Base-by-base conservation (phyloP, 2,329 filamentous ascomycete genomes). In the Fusarium pseudocircinatum region DNA sequence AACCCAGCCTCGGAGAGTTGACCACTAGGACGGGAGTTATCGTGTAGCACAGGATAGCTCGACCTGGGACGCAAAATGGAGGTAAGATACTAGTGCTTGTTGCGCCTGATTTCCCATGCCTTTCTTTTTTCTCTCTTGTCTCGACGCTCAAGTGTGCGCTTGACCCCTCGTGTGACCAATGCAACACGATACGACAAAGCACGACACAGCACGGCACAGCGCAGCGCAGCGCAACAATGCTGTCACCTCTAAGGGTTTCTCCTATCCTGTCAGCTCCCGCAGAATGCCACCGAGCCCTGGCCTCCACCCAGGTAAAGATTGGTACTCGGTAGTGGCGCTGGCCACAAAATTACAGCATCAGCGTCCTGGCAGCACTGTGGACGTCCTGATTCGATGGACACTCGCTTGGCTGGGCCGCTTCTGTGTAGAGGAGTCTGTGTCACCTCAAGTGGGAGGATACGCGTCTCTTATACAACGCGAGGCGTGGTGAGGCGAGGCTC, bases 361-460 rank as follows among this genome's bases (percentile, higher is more conserved):
- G 56, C 37, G 46, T 26, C 39, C 37, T 67, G 53, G 26, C 50
- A 63, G 36, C 58, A 59, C 59, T 16, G 36, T 67, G 44, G 50
- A 59, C 28, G 59, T 37, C 39, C 68, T 72, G 71, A 73, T 75
- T 69, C 60, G 68, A 72, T 61, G 32, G 53, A 44, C 32, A 30
- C 46, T 73, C 57, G 69, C 72, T 73, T 69, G 63, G 47, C 70
- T 40, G 39, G 42, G 46, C 58, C 62, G 46, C 64, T 60, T 56
- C 43, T 61, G 53, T 49, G 54, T 52, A 62, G 44, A 75, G 44
- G 54, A 60, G 37, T 32, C 37, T 64, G 72, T 75, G 65, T 60
- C 46, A 74, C 72, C 68, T 75, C 65, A 42, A 74, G 68, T 66
- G 60, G 63, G 69, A 61, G 56, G 46, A 63, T 53, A 40, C 53